phyloP scores from a whole-genome alignment of 192 early-diverging fungal genomes.

The Rhizophagus prolifer region DNA sequence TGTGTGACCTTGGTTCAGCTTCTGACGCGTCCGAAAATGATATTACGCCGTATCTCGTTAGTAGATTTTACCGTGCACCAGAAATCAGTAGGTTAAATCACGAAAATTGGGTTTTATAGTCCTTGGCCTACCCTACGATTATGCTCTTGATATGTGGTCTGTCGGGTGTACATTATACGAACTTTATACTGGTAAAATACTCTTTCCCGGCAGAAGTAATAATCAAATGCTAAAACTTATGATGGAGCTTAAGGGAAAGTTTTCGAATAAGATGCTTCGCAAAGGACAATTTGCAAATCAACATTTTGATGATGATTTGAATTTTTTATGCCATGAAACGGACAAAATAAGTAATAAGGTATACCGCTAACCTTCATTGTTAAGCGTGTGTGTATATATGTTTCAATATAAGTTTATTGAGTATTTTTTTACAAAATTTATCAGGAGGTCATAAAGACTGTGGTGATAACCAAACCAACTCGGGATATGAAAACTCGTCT shows the following conservation, averaged over 20 bases:
- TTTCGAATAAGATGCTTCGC: conserved; percentile 80
- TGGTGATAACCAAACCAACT: conserved; percentile 64
- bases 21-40: conserved; percentile 86
- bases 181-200: conserved; percentile 91
- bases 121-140: conserved; percentile 85
- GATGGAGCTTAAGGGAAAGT: conserved; percentile 92
- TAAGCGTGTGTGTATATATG: not conserved
- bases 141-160: conserved; percentile 93
- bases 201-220: conserved; percentile 92
- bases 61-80: conserved; percentile 94
- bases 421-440: not conserved
- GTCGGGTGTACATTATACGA: conserved; percentile 93
- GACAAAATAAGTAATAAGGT: conserved; percentile 61
- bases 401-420: not conserved
- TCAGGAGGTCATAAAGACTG: conserved; percentile 65
- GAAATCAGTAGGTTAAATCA: conserved; percentile 78
- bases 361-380: conserved; percentile 13
- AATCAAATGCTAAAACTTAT: conserved; percentile 94
- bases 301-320: conserved; percentile 84
- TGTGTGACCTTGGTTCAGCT: conserved; percentile 94
- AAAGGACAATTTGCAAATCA: conserved; percentile 77
- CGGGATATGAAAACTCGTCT: conserved; percentile 72
- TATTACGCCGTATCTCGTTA: conserved; percentile 94
- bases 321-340: conserved; percentile 64
- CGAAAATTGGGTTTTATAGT: conserved; percentile 44